Evolutionary conservation across 2,329 filamentous ascomycete genomes (phyloP), one percentile per base, ranked within the genome.

Genomic region (Alternaria novae-zelandiae): DNA sequence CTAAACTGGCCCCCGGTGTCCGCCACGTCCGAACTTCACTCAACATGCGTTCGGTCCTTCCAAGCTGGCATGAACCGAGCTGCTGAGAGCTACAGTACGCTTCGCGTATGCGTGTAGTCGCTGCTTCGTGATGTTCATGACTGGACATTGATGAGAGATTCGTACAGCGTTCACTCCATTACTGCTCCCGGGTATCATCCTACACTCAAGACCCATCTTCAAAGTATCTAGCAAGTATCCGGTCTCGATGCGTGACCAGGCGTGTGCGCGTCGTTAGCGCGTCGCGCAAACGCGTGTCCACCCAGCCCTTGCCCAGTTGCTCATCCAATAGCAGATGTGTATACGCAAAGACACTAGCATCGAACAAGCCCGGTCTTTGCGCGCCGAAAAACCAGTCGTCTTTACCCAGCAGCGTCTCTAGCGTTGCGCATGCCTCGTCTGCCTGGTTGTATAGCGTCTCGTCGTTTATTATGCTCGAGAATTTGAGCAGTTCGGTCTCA

Each of bases 291-390:
- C 84, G 83, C 64, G 85, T 86, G 60, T 92, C 88, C 62, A 82
- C 83, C 91, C 92, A 94, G 10, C 74, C 77, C 15, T 76, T 74
- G 2, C 81, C 83, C 67, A 93, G 73, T 2, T 72, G 74, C 32
- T 89, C 85, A 63, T 91, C 88, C 55, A 97, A 81, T 56, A 98
- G 83, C 54, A 97, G 83, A 78, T 96, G 89, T 0, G 92, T 94
- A 79, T 97, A 99, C 4, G 93, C 90, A 81, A 97, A 98, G 3
- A 98, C 88, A 57, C 88, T 89, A 7, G 95, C 94, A 80, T 99
- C 96, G 71, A 98, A 95, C 23, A 95, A 75, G 0, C 89, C 88
- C 0, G 95, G 93, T 15, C 79, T 76, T 28, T 79, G 54, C 61
- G 78, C 76, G 5, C 82, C 85, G 73, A 90, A 91, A 77, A 91